A percentile compares a stretch with the other conserved stretches of the same genome.
phyloP scores from a whole-genome alignment of 2,329 filamentous ascomycete genomes.

The Claviceps capensis region DNA sequence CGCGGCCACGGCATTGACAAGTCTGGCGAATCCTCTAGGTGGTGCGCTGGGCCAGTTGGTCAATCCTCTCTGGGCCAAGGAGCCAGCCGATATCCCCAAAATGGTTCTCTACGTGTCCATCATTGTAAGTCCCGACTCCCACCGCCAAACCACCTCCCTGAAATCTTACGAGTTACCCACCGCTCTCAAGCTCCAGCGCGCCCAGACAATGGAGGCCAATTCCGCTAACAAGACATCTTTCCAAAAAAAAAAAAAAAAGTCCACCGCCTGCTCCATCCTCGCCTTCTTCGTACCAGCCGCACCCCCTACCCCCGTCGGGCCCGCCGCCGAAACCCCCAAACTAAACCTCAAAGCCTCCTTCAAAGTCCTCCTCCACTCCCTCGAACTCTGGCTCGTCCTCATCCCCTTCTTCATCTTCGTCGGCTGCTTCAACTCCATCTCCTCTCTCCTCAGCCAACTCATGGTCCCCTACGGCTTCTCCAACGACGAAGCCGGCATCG shows the following conservation, averaged over 20 bases:
- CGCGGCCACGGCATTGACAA: constrained; percentile 73
- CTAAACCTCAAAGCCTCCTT: constrained; percentile 36
- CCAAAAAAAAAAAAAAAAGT: constrained; percentile 12
- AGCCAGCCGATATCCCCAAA: constrained; percentile 52
- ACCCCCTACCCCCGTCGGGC: constrained; percentile 65
- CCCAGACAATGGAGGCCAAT: no score
- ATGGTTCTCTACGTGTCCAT: constrained; percentile 79
- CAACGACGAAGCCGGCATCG: constrained; percentile 77
- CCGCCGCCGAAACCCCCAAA: constrained; percentile 49
- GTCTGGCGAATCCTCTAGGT: constrained; percentile 79
- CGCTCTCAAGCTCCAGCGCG: background rate
- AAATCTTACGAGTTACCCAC: background rate
- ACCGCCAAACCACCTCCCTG: background rate
- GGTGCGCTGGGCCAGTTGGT: constrained; percentile 81
- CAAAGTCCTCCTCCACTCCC: constrained; percentile 37
- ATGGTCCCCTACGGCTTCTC: constrained; percentile 73
- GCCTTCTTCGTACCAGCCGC: constrained; percentile 66
- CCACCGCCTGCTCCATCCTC: constrained; percentile 45
- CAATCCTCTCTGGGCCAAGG: constrained; percentile 59
- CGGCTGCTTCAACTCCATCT: constrained; percentile 86
- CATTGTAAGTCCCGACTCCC: constrained; percentile 42
- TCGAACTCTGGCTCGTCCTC: constrained; percentile 69
- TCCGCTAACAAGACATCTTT: background rate
- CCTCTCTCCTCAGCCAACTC: constrained; percentile 81
- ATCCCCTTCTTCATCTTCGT: constrained; percentile 76